These are phyloP conservation scores for Adenanthera pavonina DNA, from an alignment of 306 rosid species.

Conservation along the genomic window DNA sequence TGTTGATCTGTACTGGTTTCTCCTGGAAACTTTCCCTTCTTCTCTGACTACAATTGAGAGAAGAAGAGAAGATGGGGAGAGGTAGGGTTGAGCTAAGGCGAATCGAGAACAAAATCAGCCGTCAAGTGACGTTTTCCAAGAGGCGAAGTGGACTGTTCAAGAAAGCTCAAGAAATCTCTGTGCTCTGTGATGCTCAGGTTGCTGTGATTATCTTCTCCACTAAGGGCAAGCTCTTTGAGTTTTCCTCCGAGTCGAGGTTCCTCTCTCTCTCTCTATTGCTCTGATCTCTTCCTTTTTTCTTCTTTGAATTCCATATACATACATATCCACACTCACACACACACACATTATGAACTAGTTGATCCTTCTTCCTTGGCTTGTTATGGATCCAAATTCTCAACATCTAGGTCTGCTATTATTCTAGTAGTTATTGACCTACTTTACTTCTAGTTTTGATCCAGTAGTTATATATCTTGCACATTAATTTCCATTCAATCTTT, in stretches of 20 bases:
- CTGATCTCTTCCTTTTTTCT: neutral
- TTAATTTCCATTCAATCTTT: neutral
- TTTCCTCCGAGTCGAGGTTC: conserved; percentile 67
- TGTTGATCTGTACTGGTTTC: neutral
- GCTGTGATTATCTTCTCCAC: conserved; percentile 76
- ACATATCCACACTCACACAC: neutral
- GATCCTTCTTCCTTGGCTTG: neutral
- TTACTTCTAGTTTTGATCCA: neutral
- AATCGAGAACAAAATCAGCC: conserved; percentile 84
- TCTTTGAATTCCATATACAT: neutral
- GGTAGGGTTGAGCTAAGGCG: conserved; percentile 80
- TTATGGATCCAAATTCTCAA: neutral
- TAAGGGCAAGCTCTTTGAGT: conserved; percentile 75
- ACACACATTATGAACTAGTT: neutral
- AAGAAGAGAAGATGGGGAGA: conserved; percentile 61
- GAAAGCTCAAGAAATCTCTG: conserved; percentile 86
- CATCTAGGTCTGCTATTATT: neutral
- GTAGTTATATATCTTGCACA: neutral
- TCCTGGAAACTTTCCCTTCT: neutral
- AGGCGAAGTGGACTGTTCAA: conserved; percentile 68
- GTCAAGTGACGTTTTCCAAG: conserved; percentile 88
- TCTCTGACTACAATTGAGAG: neutral
- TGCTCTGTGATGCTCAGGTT: conserved; percentile 80
- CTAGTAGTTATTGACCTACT: neutral
- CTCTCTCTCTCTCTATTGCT: neutral